Percentiles rank a stretch among this genome's conserved stretches.
Evolutionary conservation across 163 green algal genomes (phyloP).

Genomic region (Smithsoniella earleae): DNA sequence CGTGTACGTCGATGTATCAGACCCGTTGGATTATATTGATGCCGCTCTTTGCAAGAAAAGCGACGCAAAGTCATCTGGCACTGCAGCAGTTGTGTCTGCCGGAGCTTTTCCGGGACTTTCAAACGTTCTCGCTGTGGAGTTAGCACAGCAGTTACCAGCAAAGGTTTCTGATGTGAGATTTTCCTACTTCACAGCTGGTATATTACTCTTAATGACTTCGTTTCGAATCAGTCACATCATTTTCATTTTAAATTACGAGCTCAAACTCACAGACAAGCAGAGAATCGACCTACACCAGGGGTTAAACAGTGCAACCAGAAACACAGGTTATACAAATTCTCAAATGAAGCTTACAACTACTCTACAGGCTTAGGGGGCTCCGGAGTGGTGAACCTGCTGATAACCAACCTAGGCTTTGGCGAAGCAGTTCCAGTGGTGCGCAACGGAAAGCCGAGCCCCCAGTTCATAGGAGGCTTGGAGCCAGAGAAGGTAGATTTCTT

Average conservation of each 20-base stretch:
- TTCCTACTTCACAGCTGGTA: conserved; percentile 29
- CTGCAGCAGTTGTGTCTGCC: conserved; percentile 1
- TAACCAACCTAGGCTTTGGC: conserved; percentile 35
- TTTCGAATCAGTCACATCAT: too few species aligned
- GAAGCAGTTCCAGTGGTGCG: conserved; percentile 11
- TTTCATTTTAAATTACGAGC: background rate
- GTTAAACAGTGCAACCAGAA: too few species aligned
- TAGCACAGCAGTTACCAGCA: background rate
- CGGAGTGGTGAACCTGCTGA: conserved; percentile 32
- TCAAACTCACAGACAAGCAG: too few species aligned
- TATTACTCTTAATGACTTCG: background rate
- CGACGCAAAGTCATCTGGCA: conserved; percentile 10
- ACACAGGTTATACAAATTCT: too few species aligned
- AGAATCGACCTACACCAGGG: too few species aligned
- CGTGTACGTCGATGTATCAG: conserved; percentile 30
- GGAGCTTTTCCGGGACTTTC: conserved; percentile 33
- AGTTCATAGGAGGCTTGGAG: conserved; percentile 10
- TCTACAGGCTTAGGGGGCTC: conserved; percentile 31
- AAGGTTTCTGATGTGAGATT: conserved; percentile 23
- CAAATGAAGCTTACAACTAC: too few species aligned
- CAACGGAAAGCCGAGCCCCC: background rate
- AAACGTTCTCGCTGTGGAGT: conserved; percentile 30
- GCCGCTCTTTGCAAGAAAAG: background rate
- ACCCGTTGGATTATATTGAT: conserved; percentile 32
- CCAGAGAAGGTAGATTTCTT: conserved; percentile 30